These are phyloP conservation scores for Plantago major DNA, from an alignment of 257 asterid genomes.

Conservation along the genomic window DNA sequence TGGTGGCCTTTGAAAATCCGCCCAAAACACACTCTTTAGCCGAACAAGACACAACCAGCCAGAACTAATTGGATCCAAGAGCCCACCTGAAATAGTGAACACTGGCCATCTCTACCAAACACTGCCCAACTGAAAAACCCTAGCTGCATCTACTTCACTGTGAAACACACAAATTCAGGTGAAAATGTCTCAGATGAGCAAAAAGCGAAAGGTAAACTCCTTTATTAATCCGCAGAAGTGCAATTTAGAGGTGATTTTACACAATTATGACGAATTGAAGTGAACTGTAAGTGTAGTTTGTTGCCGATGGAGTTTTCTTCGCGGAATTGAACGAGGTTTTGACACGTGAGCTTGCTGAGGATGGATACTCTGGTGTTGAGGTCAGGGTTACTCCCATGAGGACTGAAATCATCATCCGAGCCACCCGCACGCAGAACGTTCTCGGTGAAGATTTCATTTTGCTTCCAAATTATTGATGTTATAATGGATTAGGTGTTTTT, in stretches of 20 bases:
- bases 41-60: too few species aligned
- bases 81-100: too few species aligned
- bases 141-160: too few species aligned
- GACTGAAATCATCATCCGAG: too few species aligned
- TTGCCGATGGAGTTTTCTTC: constrained; percentile 49
- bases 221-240: neutral
- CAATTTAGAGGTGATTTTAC: neutral
- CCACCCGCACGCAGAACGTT: constrained; percentile 56
- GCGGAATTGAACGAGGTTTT: constrained; percentile 47
- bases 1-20: too few species aligned
- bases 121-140: too few species aligned
- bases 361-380: too few species aligned
- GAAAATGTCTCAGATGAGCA: constrained; percentile 42
- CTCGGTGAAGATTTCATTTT: constrained; percentile 23
- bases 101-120: too few species aligned
- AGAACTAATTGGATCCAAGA: too few species aligned
- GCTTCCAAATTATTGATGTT: too few species aligned
- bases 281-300: constrained; percentile 32
- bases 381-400: too few species aligned
- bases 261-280: neutral
- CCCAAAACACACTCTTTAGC: too few species aligned
- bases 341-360: constrained; percentile 56
- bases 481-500: neutral
- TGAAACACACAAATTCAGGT: neutral
- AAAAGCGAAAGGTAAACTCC: constrained; percentile 37